phyloP scores from a whole-genome alignment of 2,329 filamentous ascomycete species.

The Fonsecaea pugnacius region DNA sequence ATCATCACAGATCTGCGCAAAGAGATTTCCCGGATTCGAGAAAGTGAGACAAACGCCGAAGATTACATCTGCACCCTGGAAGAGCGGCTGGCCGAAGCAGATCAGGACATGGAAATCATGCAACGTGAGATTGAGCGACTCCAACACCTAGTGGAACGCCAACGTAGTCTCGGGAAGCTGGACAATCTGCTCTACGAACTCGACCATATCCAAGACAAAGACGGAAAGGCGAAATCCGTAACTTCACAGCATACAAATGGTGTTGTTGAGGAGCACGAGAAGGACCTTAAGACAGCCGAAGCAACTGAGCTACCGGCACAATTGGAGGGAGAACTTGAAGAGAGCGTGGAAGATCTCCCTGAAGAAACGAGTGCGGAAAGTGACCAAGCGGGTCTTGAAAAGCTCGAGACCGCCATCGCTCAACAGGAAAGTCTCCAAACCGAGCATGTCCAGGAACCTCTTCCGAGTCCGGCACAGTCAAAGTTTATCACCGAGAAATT shows the following conservation, averaged over 20 bases:
- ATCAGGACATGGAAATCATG: slow-evolving; percentile 96
- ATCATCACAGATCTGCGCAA: slow-evolving; percentile 87
- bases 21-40: slow-evolving; percentile 82
- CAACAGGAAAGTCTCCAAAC: slow-evolving; percentile 44
- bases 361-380: slow-evolving; percentile 29
- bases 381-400: slow-evolving; percentile 43
- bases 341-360: slow-evolving; percentile 34
- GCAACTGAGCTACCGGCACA: slow-evolving; percentile 47
- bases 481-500: slow-evolving; percentile 91
- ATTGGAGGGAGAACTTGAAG: slow-evolving; percentile 36
- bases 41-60: slow-evolving; percentile 87
- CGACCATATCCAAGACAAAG: slow-evolving; percentile 72
- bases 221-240: slow-evolving; percentile 45
- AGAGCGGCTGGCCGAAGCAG: slow-evolving; percentile 90
- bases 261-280: slow-evolving; percentile 47
- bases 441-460: slow-evolving; percentile 55
- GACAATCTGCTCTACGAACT: slow-evolving; percentile 91
- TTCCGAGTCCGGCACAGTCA: slow-evolving; percentile 74
- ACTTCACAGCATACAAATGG: slow-evolving; percentile 41
- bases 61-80: slow-evolving; percentile 98
- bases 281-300: slow-evolving; percentile 50
- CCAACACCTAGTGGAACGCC: slow-evolving; percentile 92
- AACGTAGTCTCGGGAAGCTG: slow-evolving; percentile 90
- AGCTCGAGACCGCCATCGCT: slow-evolving; percentile 44
- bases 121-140: slow-evolving; percentile 92